Base-by-base conservation (phyloP, 345 rosid species). In the Rhodamnia rubescens region DNA sequence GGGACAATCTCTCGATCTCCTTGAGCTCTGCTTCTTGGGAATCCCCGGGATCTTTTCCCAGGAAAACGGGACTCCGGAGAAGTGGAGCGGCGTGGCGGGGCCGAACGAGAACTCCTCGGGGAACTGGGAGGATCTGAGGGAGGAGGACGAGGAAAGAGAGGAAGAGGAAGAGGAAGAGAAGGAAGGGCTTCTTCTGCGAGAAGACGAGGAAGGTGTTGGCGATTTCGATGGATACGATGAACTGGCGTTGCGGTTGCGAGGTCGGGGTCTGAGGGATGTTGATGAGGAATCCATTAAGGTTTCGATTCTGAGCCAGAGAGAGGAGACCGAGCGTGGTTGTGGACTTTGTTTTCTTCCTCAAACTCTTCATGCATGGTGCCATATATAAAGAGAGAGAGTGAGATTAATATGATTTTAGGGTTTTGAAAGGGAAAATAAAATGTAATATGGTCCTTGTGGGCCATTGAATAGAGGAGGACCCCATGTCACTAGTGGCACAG, bases 21-120 rank as follows among this genome's bases (percentile, higher is more conserved):
- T 85, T 86, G 86, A 84, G 61, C 69, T 81, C 36, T 87, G 89
- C 57, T 90, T 94, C 91, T 97, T 97, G 9, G 99, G 98, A 55
- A 95, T 92, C 54, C 99, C 99, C 1, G 99, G 99, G 18, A 92
- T 87, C 6, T 92, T 91, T 81, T 97, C 99, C 99, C 99, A 97
- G 0, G 99, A 97, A 86, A 97, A 97, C 7, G 99, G 99, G 21
- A 95, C 92, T 7, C 98, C 98, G 89, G 61, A 91, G 53, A 81
- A 86, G 29, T 92, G 89, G 52, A 91, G 92, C 6, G 98, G 94
- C 53, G 92, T 92, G 32, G 94, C 91, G 22, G 97, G 95, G 69
- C 92, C 87, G 16, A 88, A 85, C 15, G 95, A 89, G 52, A 14
- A 29, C 2, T 92, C 94, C 1, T 93, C 93, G 61, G 86, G 85